Base-by-base conservation (phyloP, 208 protist species). In the Leptomonas pyrrhocoris region DNA sequence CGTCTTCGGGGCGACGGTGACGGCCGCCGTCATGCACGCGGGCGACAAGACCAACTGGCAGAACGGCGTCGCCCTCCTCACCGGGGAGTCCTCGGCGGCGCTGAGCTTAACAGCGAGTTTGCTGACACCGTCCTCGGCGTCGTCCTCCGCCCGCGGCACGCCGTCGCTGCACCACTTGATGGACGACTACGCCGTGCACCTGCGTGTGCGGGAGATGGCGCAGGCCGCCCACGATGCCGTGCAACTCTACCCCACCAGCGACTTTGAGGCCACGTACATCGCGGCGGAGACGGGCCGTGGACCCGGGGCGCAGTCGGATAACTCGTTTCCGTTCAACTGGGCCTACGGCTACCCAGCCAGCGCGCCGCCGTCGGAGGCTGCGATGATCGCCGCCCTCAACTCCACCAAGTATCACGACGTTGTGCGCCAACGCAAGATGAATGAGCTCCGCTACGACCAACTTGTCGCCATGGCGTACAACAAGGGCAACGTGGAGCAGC, bases 401-500 rank as follows among this genome's bases (percentile, higher is more conserved):
- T 18, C 43, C 7, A 36, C 36, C 25, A 38, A 25, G 36, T 65
- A 70, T 23, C 61, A 48, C 40, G 43, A 78, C 40, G 28, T 68
- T 40, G 53, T 76, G 68, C 80, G 70, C 27, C 70, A 68, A 38
- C 75, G 74, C 16, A 68, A 69, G 34, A 48, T 49, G 58, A 55
- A 51, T 6, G 69, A 72, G 64, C 60, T 50, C 64, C 54, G 73
- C 38, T 92, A 79, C 64, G 67, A 80, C 38, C 40, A 57, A 36
- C 80, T 89, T 0, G 61, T 92, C 16, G 83, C 83, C 7, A 30
- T 67, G 12, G 84, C 86, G 13, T 95, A 89, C 76, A 84, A 95
- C 78, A 54, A 61, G 3, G 86, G 90, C 30, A 57, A 81, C 43
- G 38, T 75, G 46, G 57, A 46, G 53, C 77, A 77, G 25, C 77